phyloP scores from a whole-genome alignment of 2,329 filamentous ascomycete species.

The Colletotrichum noveboracense region DNA sequence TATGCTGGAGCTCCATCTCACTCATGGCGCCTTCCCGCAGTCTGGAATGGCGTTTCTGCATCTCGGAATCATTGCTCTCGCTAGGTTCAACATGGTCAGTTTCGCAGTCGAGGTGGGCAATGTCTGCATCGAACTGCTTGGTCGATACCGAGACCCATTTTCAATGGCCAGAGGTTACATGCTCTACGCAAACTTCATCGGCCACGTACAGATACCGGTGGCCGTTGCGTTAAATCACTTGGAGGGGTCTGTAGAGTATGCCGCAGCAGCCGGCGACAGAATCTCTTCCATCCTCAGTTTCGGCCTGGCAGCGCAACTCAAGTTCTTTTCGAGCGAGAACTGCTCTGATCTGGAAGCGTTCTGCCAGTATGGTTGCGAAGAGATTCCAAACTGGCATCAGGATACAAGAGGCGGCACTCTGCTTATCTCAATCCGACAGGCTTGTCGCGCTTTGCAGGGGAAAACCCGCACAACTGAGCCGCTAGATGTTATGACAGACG shows the following conservation, averaged over 20 bases:
- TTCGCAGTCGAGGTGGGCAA: constrained; percentile 70
- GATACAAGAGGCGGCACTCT: constrained; percentile 76
- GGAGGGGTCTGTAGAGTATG: constrained; percentile 70
- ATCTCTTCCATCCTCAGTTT: constrained; percentile 75
- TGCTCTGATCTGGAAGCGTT: constrained; percentile 72
- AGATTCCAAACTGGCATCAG: constrained; percentile 73
- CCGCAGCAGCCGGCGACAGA: constrained; percentile 71
- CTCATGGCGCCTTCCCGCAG: constrained; percentile 70
- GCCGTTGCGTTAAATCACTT: constrained; percentile 62
- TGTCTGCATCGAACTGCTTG: constrained; percentile 68
- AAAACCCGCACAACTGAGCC: constrained; percentile 65
- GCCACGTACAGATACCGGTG: constrained; percentile 71
- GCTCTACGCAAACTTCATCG: constrained; percentile 71
- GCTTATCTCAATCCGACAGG: constrained; percentile 69
- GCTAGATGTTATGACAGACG: constrained; percentile 67
- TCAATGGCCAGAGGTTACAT: constrained; percentile 73
- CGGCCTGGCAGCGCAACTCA: constrained; percentile 69
- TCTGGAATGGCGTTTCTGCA: constrained; percentile 73
- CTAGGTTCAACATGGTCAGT: constrained; percentile 73
- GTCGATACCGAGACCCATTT: constrained; percentile 66
- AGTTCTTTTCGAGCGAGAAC: constrained; percentile 74
- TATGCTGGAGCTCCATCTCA: constrained; percentile 70
- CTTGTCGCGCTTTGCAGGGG: constrained; percentile 73
- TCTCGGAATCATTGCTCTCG: constrained; percentile 69
- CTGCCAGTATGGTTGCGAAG: constrained; percentile 74